phyloP scores from a whole-genome alignment of 2,329 filamentous ascomycete species.

The Apiospora phragmitis region DNA sequence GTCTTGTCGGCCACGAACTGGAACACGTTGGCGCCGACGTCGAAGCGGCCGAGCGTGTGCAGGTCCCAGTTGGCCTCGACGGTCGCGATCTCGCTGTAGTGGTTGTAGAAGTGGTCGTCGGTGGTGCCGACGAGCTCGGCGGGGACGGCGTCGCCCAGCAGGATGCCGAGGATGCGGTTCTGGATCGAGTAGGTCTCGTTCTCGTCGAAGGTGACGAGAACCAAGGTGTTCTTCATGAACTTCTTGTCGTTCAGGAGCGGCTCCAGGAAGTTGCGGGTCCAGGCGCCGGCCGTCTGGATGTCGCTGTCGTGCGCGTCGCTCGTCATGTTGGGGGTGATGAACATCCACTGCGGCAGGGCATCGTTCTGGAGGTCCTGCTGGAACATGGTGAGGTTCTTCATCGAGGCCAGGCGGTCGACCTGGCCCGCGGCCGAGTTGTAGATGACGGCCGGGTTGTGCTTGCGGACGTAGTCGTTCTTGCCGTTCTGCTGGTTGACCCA shows the following conservation, averaged over 20 bases:
- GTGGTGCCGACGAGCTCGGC: conserved; percentile 63
- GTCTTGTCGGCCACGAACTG: conserved; percentile 60
- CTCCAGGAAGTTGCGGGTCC: conserved; percentile 67
- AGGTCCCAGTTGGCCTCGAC: conserved; percentile 70
- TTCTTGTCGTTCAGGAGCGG: conserved; percentile 68
- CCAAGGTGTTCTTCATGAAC: conserved; percentile 75
- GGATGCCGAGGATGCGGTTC: conserved; percentile 70
- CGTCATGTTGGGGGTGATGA: conserved; percentile 75
- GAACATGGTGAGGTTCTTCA: conserved; percentile 75
- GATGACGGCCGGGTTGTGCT: conserved; percentile 71
- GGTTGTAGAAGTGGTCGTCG: conserved; percentile 71
- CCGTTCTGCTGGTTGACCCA: conserved; percentile 66
- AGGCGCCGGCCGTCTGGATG: conserved; percentile 67
- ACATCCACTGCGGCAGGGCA: conserved; percentile 70
- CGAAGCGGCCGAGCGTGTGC: conserved; percentile 69
- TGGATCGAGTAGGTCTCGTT: conserved; percentile 66
- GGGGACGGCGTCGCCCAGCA: conserved; percentile 75
- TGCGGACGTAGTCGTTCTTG: conserved; percentile 77
- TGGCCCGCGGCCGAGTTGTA: conserved; percentile 65
- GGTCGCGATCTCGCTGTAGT: conserved; percentile 70
- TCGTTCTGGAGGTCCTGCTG: conserved; percentile 63
- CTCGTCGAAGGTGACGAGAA: conserved; percentile 80
- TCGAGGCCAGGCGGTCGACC: conserved; percentile 60
- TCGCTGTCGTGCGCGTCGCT: conserved; percentile 75
- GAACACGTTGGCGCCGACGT: conserved; percentile 73